Evolutionary conservation across 768 basidiomycete genomes (phyloP).

Genomic region (Amanita polypyramis): DNA sequence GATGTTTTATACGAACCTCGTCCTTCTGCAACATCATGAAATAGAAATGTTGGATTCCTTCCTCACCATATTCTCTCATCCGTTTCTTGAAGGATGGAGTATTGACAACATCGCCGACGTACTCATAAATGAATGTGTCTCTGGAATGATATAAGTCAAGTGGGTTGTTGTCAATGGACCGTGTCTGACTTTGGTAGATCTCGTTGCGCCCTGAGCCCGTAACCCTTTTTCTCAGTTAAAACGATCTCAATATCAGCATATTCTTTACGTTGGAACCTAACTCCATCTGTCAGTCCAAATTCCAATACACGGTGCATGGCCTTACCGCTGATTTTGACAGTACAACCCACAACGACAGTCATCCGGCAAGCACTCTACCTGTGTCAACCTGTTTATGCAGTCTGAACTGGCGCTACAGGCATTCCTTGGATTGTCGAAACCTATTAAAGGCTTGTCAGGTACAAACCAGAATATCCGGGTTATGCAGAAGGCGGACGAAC

Average conservation of each 20-base stretch:
- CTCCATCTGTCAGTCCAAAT: slow-evolving; percentile 10
- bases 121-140: slow-evolving; percentile 93
- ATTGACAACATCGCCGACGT: slow-evolving; percentile 92
- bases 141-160: slow-evolving; percentile 28
- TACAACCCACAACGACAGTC: slow-evolving; percentile 77
- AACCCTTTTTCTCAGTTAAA: slow-evolving; percentile 92
- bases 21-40: slow-evolving; percentile 99
- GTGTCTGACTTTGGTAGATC: slow-evolving; percentile 53
- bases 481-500: slow-evolving; percentile 29
- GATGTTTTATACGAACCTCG: slow-evolving; percentile 63
- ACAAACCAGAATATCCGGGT: not conserved
- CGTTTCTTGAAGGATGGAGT: slow-evolving; percentile 82
- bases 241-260: slow-evolving; percentile 88
- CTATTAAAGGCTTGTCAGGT: slow-evolving; percentile 25
- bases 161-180: not conserved
- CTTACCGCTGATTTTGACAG: slow-evolving; percentile 92
- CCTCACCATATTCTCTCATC: slow-evolving; percentile 87
- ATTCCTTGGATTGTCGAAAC: slow-evolving; percentile 41
- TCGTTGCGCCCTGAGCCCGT: slow-evolving; percentile 70
- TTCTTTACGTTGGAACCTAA: slow-evolving; percentile 78
- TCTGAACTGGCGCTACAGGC: slow-evolving; percentile 86
- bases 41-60: slow-evolving; percentile 95
- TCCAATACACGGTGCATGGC: slow-evolving; percentile 9
- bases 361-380: slow-evolving; percentile 87
- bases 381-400: slow-evolving; percentile 95